Evolutionary conservation across 768 basidiomycete species (phyloP).

Genomic region (Ephemerocybe angulata): DNA sequence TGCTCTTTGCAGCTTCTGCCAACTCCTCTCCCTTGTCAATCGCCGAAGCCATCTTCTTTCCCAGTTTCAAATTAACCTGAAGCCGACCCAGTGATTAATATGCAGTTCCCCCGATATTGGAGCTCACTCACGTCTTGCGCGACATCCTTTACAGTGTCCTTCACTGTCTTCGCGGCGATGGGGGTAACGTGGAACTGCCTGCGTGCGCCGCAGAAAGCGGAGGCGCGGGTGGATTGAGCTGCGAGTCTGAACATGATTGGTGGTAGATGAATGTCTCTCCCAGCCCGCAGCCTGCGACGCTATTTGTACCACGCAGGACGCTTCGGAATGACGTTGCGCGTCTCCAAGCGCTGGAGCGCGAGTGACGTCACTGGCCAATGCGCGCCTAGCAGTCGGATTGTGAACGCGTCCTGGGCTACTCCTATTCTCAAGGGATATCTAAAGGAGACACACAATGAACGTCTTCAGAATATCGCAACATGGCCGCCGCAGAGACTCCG

Average conservation of each 20-base stretch:
- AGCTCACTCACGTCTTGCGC: too few species aligned
- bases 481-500: background rate
- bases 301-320: constrained; percentile 12
- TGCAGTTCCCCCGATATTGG: background rate
- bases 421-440: background rate
- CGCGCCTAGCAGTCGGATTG: background rate
- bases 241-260: constrained; percentile 19
- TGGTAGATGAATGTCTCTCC: background rate
- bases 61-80: constrained; percentile 45
- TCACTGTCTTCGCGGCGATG: constrained; percentile 34
- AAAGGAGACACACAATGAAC: background rate
- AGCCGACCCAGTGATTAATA: background rate
- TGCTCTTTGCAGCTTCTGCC: constrained; percentile 38
- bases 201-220: constrained; percentile 5
- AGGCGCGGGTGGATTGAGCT: constrained; percentile 1
- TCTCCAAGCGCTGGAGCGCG: background rate
- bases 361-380: background rate
- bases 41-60: constrained; percentile 42
- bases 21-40: constrained; percentile 45
- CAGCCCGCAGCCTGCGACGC: background rate
- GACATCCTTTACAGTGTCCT: constrained; percentile 44
- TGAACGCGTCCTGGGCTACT: background rate
- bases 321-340: constrained; percentile 10
- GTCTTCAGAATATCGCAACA: background rate
- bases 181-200: constrained; percentile 36